Conservation (phyloP, 371 early-diverging fungal genomes). For the Mucor irregularis region DNA sequence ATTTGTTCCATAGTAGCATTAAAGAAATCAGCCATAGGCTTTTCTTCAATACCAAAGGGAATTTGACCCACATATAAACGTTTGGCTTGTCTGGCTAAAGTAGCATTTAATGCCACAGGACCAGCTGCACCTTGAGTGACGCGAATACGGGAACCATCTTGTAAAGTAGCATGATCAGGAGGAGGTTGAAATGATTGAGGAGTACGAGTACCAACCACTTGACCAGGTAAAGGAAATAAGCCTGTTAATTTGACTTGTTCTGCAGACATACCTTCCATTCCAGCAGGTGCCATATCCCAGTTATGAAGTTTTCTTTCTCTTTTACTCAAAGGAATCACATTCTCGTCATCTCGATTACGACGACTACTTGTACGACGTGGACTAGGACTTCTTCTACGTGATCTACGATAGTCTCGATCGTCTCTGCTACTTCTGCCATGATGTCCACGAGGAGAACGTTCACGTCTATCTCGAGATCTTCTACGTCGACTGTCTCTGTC, state of each 20-base stretch:
- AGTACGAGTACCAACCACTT: conserved; percentile 69
- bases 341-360: conserved; percentile 53
- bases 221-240: conserved; percentile 90
- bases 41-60: conserved; percentile 80
- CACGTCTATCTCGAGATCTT: conserved; percentile 38
- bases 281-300: conserved; percentile 95
- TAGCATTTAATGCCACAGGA: conserved; percentile 39
- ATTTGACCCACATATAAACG: conserved; percentile 94
- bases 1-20: conserved; percentile 81
- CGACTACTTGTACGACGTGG: conserved; percentile 49
- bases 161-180: conserved; percentile 17
- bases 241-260: conserved; percentile 92
- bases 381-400: conserved; percentile 33
- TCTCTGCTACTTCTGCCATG: conserved; percentile 25
- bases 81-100: conserved; percentile 68
- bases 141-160: conserved; percentile 39
- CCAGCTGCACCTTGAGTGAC: conserved; percentile 49
- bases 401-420: conserved; percentile 38
- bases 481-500: conserved; percentile 40
- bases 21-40: conserved; percentile 81
- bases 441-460: conserved; percentile 35
- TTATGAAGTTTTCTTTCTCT: conserved; percentile 77
- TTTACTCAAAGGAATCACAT: conserved; percentile 75
- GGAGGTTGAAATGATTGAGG: conserved; percentile 56
- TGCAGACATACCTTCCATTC: conserved; percentile 89